Evolutionary conservation across 2,329 filamentous ascomycete species (phyloP), one percentile per base, ranked within the genome.

Genomic region (Chaetomiaceae sp.): DNA sequence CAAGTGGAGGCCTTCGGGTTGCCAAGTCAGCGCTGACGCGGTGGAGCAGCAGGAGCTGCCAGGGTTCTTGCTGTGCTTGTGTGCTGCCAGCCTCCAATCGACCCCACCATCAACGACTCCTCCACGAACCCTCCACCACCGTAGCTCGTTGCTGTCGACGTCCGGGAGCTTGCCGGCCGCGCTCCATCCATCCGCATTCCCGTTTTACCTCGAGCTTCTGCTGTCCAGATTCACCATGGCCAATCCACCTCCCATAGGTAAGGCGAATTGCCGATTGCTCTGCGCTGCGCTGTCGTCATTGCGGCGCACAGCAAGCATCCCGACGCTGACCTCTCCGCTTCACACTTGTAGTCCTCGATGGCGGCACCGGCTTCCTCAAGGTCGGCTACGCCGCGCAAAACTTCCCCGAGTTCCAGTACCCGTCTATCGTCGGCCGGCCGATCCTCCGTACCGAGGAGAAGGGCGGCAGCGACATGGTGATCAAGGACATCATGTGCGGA

Each of bases 401-500:
- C 79, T 99, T 99, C 75, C 93, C 93, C 70, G 93, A 97, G 75
- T 89, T 95, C 73, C 92, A 97, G 74, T 97, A 91, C 73, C 93
- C 93, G 51, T 96, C 92, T 61, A 97, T 99, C 71, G 90, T 99
- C 70, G 93, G 93, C 68, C 89, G 93, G 63, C 93, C 93, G 45
- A 99, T 99, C 72, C 82, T 99, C 66, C 89, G 93, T 73, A 91
- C 91, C 56, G 93, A 99, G 77, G 93, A 99, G 73, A 79, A 79
- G 67, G 78, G 76, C 62, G 73, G 74, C 67, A 74, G 71, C 66
- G 73, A 80, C 66, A 63, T 81, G 75, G 85, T 81, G 71, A 86
- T 82, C 72, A 97, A 96, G 80, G 93, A 99, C 75, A 96, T 99
- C 68, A 99, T 99, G 93, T 97, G 92, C 73, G 93, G 93, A 68